Conservation (phyloP, 2,329 filamentous ascomycete species). For the Macroventuria anomochaeta region DNA sequence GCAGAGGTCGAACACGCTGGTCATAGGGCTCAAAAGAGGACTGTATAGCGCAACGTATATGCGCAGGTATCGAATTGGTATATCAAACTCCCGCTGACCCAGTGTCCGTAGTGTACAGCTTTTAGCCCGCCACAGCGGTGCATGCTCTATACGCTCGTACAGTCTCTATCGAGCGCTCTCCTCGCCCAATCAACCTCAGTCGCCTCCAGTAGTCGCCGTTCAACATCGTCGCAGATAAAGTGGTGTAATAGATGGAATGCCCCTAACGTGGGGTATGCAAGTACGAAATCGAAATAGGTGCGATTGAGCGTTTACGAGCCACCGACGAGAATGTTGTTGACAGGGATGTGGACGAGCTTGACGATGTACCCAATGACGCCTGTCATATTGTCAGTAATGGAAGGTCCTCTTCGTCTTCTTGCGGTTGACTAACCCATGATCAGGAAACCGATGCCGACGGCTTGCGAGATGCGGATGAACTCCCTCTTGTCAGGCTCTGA, state of each 20-base stretch:
- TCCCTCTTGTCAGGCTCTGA: constrained; percentile 52
- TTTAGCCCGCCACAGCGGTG: constrained; percentile 17
- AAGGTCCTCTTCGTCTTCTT: too few species aligned
- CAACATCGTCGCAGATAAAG: constrained; percentile 10
- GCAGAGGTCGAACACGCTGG: too few species aligned
- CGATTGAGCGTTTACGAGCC: constrained; percentile 41
- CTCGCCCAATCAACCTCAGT: too few species aligned
- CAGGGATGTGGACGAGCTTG: constrained; percentile 61
- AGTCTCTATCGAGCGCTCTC: not conserved
- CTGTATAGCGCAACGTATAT: constrained; percentile 6
- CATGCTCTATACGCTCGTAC: constrained; percentile 9
- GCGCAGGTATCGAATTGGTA: constrained; percentile 37
- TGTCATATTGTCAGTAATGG: constrained; percentile 7
- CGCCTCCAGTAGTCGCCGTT: not conserved
- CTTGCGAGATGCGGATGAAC: constrained; percentile 57
- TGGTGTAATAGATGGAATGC: constrained; percentile 25
- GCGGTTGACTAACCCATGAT: constrained; percentile 51
- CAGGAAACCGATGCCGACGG: constrained; percentile 60
- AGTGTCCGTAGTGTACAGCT: constrained; percentile 44
- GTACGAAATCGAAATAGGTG: constrained; percentile 18
- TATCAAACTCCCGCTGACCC: constrained; percentile 47
- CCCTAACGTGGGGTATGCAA: constrained; percentile 17
- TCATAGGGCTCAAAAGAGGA: not conserved
- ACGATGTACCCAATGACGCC: constrained; percentile 60
- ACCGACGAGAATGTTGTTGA: constrained; percentile 61